These are phyloP conservation scores for Neonectria magnoliae DNA, from an alignment of 2,329 filamentous ascomycete genomes.

Conservation along the genomic window DNA sequence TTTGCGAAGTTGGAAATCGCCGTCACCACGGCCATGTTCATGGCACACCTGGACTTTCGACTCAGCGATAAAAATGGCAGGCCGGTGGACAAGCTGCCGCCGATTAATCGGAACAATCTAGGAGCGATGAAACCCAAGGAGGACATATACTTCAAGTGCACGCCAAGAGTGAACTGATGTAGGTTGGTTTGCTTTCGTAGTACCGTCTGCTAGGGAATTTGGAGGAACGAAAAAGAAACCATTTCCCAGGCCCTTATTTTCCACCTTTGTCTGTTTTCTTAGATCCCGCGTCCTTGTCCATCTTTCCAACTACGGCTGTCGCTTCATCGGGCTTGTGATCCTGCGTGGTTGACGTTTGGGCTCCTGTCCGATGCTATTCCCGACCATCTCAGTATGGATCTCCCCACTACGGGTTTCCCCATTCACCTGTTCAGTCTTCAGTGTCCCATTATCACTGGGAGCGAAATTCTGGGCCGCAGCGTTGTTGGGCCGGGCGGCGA, in stretches of 20 bases:
- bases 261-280: neutral
- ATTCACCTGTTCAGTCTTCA: slow-evolving; percentile 27
- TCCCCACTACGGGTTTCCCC: accelerated
- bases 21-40: slow-evolving; percentile 59
- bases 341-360: slow-evolving; percentile 39
- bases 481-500: slow-evolving; percentile 32
- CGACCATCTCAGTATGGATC: neutral
- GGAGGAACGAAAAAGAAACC: neutral
- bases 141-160: slow-evolving; percentile 3
- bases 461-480: neutral
- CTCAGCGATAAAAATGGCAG: slow-evolving; percentile 54
- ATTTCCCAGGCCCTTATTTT: neutral
- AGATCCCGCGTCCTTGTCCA: neutral
- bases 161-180: neutral
- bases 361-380: slow-evolving; percentile 38
- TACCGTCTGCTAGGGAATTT: neutral
- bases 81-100: slow-evolving; percentile 20
- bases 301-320: neutral
- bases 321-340: slow-evolving; percentile 36
- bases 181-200: neutral
- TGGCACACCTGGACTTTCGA: slow-evolving; percentile 59
- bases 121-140: neutral
- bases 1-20: slow-evolving; percentile 65
- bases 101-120: slow-evolving; percentile 17
- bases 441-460: slow-evolving; percentile 10